Conservation (phyloP, 148 eudicot species). For the Linanthus parryae region DNA sequence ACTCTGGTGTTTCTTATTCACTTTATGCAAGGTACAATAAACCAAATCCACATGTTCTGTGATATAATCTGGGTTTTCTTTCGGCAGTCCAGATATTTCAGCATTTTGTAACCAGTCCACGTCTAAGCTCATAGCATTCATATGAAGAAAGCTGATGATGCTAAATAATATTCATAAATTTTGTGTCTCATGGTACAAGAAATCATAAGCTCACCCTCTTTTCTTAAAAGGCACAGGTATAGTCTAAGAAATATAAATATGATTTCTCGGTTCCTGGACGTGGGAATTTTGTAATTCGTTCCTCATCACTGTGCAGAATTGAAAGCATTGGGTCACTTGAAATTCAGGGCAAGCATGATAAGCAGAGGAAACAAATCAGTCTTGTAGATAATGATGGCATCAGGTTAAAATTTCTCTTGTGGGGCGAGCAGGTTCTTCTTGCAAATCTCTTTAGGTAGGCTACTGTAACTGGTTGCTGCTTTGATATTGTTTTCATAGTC, state of each 20-base stretch:
- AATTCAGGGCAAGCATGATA: slow-evolving; percentile 41
- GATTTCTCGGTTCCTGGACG: no score
- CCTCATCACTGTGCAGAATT: slow-evolving; percentile 42
- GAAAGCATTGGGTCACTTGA: slow-evolving; percentile 67
- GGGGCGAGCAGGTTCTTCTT: slow-evolving; percentile 93
- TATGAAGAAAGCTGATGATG: no score
- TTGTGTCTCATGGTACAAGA: no score
- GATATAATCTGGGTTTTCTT: no score
- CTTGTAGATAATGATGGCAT: slow-evolving; percentile 74
- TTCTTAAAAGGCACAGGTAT: no score
- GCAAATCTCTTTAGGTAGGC: slow-evolving; percentile 75
- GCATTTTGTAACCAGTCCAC: background rate
- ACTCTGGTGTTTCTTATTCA: slow-evolving; percentile 57
- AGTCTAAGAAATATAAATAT: no score
- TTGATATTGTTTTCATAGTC: background rate
- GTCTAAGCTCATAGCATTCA: background rate
- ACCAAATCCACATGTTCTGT: background rate
- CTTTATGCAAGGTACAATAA: slow-evolving; percentile 67
- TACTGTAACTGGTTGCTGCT: slow-evolving; percentile 9
- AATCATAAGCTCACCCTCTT: no score
- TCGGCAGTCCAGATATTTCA: background rate
- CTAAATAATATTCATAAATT: no score
- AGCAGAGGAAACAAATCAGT: slow-evolving; percentile 59
- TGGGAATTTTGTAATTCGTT: slow-evolving; percentile 5
- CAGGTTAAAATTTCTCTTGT: slow-evolving; percentile 50